These are phyloP conservation scores for Halophytophthora batemanensis DNA, from an alignment of 352 stramenopile species.

Conservation along the genomic window DNA sequence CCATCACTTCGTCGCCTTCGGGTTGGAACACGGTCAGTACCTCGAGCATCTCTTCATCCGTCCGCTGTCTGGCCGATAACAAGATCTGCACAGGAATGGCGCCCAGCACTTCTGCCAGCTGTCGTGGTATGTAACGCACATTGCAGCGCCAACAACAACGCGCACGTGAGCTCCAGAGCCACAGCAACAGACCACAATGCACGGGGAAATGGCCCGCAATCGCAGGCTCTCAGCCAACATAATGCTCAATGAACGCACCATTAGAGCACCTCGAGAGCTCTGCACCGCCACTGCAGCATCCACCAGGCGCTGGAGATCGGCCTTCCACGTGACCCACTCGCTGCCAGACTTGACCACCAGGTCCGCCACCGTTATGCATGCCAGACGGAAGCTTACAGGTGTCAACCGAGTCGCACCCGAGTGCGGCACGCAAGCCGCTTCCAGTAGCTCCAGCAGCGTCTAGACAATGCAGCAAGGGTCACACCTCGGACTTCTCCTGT, in stretches of 20 bases:
- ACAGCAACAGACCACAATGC: background rate
- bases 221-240: background rate
- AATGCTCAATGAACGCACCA: slow-evolving; percentile 21
- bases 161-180: background rate
- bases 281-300: slow-evolving; percentile 33
- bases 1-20: slow-evolving; percentile 40
- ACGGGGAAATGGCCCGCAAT: too few relatives aligned
- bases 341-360: slow-evolving; percentile 46
- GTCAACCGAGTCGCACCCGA: slow-evolving; percentile 8
- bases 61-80: slow-evolving; percentile 21
- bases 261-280: slow-evolving; percentile 23
- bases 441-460: slow-evolving; percentile 48
- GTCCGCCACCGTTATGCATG: slow-evolving; percentile 44
- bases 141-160: background rate
- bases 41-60: slow-evolving; percentile 18
- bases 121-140: too few relatives aligned
- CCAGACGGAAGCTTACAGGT: slow-evolving; percentile 36
- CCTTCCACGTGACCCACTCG: slow-evolving; percentile 44
- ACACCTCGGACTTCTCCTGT: slow-evolving; percentile 6
- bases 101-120: slow-evolving; percentile 48
- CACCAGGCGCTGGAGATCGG: slow-evolving; percentile 43
- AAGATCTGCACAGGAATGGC: slow-evolving; percentile 50
- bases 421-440: slow-evolving; percentile 24
- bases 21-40: slow-evolving; percentile 34
- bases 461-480: slow-evolving; percentile 14